phyloP scores from a whole-genome alignment of 768 basidiomycete species.

The Dioszegia aurantiaca region DNA sequence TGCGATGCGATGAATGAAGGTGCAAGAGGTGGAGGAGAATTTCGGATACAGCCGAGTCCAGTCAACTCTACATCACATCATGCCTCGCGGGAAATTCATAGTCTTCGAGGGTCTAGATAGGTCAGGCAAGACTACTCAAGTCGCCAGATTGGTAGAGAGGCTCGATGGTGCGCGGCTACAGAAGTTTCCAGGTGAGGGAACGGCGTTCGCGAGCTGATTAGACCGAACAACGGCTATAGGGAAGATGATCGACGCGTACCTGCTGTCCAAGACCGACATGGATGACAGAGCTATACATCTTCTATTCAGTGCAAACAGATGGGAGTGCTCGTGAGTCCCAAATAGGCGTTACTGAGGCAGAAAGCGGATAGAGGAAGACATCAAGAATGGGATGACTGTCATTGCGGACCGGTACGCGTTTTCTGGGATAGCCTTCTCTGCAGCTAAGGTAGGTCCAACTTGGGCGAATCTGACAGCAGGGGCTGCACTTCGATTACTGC shows the following conservation, averaged over 20 bases:
- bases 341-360: constrained; percentile 51
- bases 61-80: constrained; percentile 13
- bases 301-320: constrained; percentile 93
- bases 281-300: constrained; percentile 90
- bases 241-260: constrained; percentile 86
- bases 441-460: constrained; percentile 53
- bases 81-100: constrained; percentile 76
- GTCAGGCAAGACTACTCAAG: constrained; percentile 91
- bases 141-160: constrained; percentile 60
- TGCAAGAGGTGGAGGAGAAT: neutral
- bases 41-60: constrained; percentile 16
- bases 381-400: constrained; percentile 67
- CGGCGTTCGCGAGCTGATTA: constrained; percentile 47
- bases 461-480: constrained; percentile 37
- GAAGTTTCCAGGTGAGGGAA: constrained; percentile 79
- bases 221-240: constrained; percentile 90
- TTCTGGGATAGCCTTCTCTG: constrained; percentile 83
- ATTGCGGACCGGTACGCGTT: constrained; percentile 94
- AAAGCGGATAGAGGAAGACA: constrained; percentile 61
- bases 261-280: constrained; percentile 76
- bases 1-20: no score
- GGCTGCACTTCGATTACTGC: constrained; percentile 77
- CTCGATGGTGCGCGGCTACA: constrained; percentile 63
- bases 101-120: constrained; percentile 94
- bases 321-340: constrained; percentile 76